phyloP scores from a whole-genome alignment of 495 filamentous ascomycete species.

The Aspergillus leporis region DNA sequence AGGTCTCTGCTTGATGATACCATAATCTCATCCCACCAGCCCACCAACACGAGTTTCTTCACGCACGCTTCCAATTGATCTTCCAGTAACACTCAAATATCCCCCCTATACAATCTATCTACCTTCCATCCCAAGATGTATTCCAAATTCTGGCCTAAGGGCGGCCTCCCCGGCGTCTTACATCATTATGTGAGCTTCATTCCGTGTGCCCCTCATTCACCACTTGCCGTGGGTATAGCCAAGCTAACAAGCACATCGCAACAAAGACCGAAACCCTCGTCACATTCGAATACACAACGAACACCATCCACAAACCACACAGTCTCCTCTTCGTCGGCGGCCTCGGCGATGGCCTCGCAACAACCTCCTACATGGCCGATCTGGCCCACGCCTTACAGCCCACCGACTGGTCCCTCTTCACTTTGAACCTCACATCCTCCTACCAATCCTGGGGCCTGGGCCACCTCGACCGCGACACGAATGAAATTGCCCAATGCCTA shows the following conservation, averaged over 20 bases:
- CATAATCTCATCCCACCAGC: neutral
- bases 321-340: conserved; percentile 81
- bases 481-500: conserved; percentile 71
- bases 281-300: conserved; percentile 45
- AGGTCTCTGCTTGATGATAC: conserved; percentile 12
- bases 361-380: conserved; percentile 57
- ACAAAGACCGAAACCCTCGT: conserved; percentile 47
- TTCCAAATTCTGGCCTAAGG: conserved; percentile 52
- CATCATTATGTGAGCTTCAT: conserved; percentile 59
- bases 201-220: conserved; percentile 3
- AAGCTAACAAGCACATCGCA: neutral
- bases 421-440: conserved; percentile 61
- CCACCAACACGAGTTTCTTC: too few species aligned
- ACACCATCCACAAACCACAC: conserved; percentile 48
- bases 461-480: conserved; percentile 66
- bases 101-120: too few species aligned
- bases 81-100: too few species aligned
- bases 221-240: conserved; percentile 5
- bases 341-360: conserved; percentile 76
- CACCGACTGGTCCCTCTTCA: conserved; percentile 60
- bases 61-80: neutral
- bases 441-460: conserved; percentile 73
- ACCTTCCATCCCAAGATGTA: conserved; percentile 32
- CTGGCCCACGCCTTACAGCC: conserved; percentile 58
- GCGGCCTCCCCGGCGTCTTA: conserved; percentile 52